Conservation (phyloP, 495 filamentous ascomycete genomes). For the Penicillium malachiteum region DNA sequence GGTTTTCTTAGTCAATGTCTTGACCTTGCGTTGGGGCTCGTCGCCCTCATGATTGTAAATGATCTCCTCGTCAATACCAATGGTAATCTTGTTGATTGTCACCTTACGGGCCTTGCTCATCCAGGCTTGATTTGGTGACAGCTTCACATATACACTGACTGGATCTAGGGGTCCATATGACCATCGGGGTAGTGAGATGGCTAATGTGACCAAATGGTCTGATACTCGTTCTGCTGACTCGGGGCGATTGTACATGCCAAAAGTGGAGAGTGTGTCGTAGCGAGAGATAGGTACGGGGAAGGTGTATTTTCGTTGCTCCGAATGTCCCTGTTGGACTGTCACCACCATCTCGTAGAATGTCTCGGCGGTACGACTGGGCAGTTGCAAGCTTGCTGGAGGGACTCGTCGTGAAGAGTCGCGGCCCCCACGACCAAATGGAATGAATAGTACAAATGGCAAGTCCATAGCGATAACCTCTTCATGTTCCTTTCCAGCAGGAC, state of each 20-base stretch:
- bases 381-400: conserved; percentile 87
- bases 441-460: conserved; percentile 93
- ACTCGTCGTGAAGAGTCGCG: conserved; percentile 85
- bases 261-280: conserved; percentile 96
- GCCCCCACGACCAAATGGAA: conserved; percentile 87
- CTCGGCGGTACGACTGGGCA: conserved; percentile 88
- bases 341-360: conserved; percentile 97
- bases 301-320: conserved; percentile 81
- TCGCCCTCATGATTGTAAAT: conserved; percentile 98
- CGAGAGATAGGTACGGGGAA: conserved; percentile 89
- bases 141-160: conserved; percentile 90
- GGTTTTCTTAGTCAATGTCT: conserved; percentile 78
- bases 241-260: conserved; percentile 98
- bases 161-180: conserved; percentile 95
- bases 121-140: conserved; percentile 91
- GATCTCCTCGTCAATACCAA: conserved; percentile 94
- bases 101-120: conserved; percentile 85
- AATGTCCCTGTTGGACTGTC: conserved; percentile 84
- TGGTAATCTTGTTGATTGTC: conserved; percentile 89
- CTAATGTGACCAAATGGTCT: conserved; percentile 88
- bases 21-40: conserved; percentile 88
- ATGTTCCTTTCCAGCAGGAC: conserved; percentile 74
- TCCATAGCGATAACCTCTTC: conserved; percentile 97
- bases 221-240: conserved; percentile 80
- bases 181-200: conserved; percentile 90